Conservation (phyloP, 2,329 filamentous ascomycete genomes). For the Hypomyces perniciosus region DNA sequence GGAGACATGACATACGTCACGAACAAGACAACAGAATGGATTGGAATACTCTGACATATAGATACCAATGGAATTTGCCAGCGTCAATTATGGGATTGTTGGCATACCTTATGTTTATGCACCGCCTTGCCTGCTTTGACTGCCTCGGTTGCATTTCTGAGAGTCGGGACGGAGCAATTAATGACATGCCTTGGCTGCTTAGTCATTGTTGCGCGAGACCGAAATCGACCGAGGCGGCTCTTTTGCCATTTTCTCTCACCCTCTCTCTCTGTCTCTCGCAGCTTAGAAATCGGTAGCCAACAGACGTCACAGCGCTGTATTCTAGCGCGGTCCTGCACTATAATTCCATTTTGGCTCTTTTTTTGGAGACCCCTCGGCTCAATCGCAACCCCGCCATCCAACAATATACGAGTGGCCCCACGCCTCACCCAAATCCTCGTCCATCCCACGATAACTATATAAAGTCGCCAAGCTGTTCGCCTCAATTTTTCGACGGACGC, state of each 20-base stretch:
- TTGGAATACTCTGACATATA: background rate
- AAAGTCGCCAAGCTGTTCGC: constrained; percentile 81
- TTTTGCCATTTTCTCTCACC: too few species aligned
- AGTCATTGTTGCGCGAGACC: too few species aligned
- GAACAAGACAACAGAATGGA: background rate
- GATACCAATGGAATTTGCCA: too few species aligned
- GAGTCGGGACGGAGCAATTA: too few species aligned
- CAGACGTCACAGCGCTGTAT: background rate
- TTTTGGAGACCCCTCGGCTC: background rate
- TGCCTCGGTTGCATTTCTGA: too few species aligned
- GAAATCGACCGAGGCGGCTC: too few species aligned
- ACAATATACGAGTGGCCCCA: background rate
- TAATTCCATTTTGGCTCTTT: background rate
- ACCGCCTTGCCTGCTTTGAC: too few species aligned
- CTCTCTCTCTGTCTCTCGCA: background rate
- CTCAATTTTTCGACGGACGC: constrained; percentile 68
- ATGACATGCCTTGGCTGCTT: too few species aligned
- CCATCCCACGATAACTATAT: constrained; percentile 2
- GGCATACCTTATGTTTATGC: too few species aligned
- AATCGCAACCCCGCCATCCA: background rate
- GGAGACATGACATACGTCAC: background rate
- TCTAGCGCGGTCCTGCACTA: too few species aligned
- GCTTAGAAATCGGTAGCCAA: constrained; percentile 17
- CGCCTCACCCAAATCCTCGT: background rate
- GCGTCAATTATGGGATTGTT: too few species aligned